phyloP scores from a whole-genome alignment of 148 eudicot genomes.

The Chenopodium suecicum region DNA sequence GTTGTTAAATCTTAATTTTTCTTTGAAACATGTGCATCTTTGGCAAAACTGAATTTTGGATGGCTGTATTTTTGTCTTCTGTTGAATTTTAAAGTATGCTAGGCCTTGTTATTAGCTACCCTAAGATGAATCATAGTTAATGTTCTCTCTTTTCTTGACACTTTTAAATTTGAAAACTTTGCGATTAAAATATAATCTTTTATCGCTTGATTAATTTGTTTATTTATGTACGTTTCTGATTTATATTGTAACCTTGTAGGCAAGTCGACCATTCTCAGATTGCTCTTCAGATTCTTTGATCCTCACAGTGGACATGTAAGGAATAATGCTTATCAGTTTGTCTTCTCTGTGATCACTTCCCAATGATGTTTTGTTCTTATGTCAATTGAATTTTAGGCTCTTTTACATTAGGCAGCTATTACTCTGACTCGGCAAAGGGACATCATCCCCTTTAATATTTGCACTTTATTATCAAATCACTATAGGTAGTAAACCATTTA shows the following conservation, averaged over 20 bases:
- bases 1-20: too few species aligned
- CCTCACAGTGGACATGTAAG: constrained; percentile 79
- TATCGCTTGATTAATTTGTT: background rate
- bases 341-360: constrained; percentile 7
- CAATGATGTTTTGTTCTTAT: background rate
- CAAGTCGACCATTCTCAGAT: constrained; percentile 83
- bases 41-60: background rate
- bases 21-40: background rate
- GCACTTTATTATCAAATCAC: background rate
- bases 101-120: background rate
- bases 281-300: constrained; percentile 94
- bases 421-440: background rate
- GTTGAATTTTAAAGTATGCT: background rate
- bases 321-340: background rate
- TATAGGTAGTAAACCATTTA: background rate
- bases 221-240: background rate
- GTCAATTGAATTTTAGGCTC: background rate
- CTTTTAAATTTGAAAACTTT: background rate
- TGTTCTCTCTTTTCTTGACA: background rate
- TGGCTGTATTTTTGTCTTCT: background rate
- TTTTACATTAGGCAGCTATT: background rate
- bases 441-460: background rate
- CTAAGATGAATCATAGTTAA: background rate
- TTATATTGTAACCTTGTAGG: constrained; percentile 48
- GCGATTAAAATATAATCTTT: background rate